A percentile compares a stretch with the other conserved stretches of the same genome.
phyloP scores from a whole-genome alignment of 495 filamentous ascomycete genomes.

The Neurospora tetraspora region DNA sequence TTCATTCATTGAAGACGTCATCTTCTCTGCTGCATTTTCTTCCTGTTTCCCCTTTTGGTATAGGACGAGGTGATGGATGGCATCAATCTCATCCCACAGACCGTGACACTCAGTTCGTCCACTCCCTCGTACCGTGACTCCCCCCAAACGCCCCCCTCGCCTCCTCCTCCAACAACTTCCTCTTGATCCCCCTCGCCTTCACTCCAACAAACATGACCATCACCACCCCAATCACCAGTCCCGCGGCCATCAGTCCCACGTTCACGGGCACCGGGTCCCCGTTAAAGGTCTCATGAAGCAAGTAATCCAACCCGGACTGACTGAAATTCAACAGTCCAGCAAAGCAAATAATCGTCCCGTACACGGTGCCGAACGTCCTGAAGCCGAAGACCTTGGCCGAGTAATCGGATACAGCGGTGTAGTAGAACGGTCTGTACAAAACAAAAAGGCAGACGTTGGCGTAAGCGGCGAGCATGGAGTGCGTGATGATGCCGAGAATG shows the following conservation, averaged over 20 bases:
- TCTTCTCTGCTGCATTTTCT: too few species aligned
- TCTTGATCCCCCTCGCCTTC: slow-evolving; percentile 16
- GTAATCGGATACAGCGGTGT: slow-evolving; percentile 76
- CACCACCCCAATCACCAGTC: slow-evolving; percentile 46
- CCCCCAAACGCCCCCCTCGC: slow-evolving; percentile 21
- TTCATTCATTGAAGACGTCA: too few species aligned
- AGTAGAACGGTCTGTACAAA: slow-evolving; percentile 64
- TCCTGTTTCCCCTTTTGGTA: too few species aligned
- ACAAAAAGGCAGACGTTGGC: slow-evolving; percentile 74
- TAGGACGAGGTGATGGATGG: too few species aligned
- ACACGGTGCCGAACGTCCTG: slow-evolving; percentile 88
- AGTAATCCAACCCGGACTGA: slow-evolving; percentile 70
- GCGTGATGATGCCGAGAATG: slow-evolving; percentile 62
- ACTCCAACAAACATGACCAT: slow-evolving; percentile 51
- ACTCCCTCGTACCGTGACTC: slow-evolving; percentile 4
- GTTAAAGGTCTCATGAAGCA: slow-evolving; percentile 63
- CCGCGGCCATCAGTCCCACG: slow-evolving; percentile 49
- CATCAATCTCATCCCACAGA: too few species aligned
- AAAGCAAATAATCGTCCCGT: slow-evolving; percentile 86
- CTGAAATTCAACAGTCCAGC: slow-evolving; percentile 81
- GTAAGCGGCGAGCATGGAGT: slow-evolving; percentile 56
- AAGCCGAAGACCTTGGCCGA: slow-evolving; percentile 92
- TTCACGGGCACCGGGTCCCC: slow-evolving; percentile 76
- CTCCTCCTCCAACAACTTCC: slow-evolving; percentile 30
- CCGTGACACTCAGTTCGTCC: background rate